phyloP scores from a whole-genome alignment of 2,329 filamentous ascomycete genomes.

The Exophiala viscosa region DNA sequence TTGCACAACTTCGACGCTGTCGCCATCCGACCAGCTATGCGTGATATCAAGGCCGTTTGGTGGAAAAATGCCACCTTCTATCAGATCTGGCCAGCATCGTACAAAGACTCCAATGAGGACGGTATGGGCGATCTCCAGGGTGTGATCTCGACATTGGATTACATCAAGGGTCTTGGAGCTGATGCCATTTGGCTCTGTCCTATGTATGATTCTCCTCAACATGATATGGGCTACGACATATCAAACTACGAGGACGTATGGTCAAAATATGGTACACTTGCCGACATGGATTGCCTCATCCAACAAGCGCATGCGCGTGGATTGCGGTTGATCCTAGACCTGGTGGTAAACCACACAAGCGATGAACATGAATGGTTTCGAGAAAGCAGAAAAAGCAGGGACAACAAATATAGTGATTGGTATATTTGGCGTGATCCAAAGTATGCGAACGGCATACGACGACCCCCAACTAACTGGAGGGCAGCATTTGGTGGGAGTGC shows the following conservation, averaged over 20 bases:
- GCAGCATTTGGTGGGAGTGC: constrained; percentile 34
- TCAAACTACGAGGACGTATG: constrained; percentile 64
- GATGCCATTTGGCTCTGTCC: constrained; percentile 44
- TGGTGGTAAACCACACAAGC: constrained; percentile 74
- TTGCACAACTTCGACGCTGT: too few species aligned
- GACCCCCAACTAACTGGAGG: constrained; percentile 58
- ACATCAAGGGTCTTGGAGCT: constrained; percentile 30
- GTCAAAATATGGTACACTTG: constrained; percentile 61
- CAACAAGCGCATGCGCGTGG: constrained; percentile 56
- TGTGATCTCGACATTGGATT: constrained; percentile 30
- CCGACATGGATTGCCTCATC: constrained; percentile 62
- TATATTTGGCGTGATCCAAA: constrained; percentile 62
- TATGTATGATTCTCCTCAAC: constrained; percentile 59
- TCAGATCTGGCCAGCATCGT: constrained; percentile 31
- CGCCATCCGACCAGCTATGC: too few species aligned
- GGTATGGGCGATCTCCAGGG: constrained; percentile 33
- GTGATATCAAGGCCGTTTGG: constrained; percentile 26
- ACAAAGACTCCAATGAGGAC: constrained; percentile 33
- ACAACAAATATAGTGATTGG: constrained; percentile 55
- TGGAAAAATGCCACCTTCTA: constrained; percentile 39
- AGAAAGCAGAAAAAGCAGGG: constrained; percentile 48
- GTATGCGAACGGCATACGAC: constrained; percentile 52
- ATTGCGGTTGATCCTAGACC: constrained; percentile 68
- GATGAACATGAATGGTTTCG: constrained; percentile 55
- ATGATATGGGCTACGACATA: constrained; percentile 67